Evolutionary conservation across 805 yeast species (phyloP), one percentile per base, ranked within the genome.

Genomic region (Isabelozyma gotoi): DNA sequence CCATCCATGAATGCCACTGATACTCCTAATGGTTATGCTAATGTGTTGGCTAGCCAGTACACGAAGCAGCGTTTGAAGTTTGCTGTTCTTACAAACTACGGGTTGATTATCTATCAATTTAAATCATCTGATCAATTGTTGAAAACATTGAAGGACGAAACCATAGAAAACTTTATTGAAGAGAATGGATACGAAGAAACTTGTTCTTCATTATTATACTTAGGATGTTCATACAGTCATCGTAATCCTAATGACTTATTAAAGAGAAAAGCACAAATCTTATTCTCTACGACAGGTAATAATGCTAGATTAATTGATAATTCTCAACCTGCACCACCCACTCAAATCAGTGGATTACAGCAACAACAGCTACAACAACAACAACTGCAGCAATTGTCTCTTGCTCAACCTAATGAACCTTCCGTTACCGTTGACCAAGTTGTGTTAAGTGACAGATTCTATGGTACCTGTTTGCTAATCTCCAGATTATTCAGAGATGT

Each of bases 141-240:
- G 49, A 85, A 85, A 57, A 68, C 85, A 0, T 67, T 88, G 43
- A 80, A 82, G 39, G 91, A 84, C 33, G 73, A 68, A 32, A 82
- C 85, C 16, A 78, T 88, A 41, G 76, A 82, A 41, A 77, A 83
- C 40, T 88, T 88, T 58, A 80, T 84, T 14, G 77, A 79, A 38
- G 84, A 86, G 42, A 90, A 89, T 60, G 97, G 98, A 5, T 77
- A 84, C 40, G 82, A 87, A 41, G 99, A 95, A 62, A 84, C 96
- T 3, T 92, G 97, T 57, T 84, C 96, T 0, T 83, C 94, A 1
- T 86, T 97, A 8, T 72, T 94, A 40, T 85, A 86, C 50, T 81
- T 89, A 41, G 87, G 96, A 1, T 86, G 96, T 57, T 82, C 88
- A 43, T 79, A 79, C 50, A 81, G 82, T 4, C 60, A 59, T 45